Evolutionary conservation across 257 asterid genomes (phyloP).

Genomic region (Voacanga thouarsii): DNA sequence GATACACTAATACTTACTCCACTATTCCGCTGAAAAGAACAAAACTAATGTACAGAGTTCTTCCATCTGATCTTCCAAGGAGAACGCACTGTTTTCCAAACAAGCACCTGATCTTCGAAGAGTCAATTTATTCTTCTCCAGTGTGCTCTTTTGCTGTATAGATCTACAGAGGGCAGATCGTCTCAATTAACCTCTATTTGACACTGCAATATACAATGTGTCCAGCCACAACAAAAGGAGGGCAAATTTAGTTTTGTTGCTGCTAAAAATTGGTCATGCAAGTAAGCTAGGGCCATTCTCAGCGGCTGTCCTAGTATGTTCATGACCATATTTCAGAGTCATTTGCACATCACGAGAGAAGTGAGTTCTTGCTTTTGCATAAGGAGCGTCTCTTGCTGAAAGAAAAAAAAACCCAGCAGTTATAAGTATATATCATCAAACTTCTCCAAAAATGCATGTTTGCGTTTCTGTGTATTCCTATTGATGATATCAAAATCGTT

Average conservation of each 20-base stretch:
- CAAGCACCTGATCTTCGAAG: background rate
- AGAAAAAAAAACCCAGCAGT: background rate
- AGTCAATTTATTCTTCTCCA: background rate
- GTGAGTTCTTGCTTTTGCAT: conserved; percentile 80
- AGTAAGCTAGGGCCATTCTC: conserved; percentile 71
- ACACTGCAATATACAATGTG: conserved; percentile 6
- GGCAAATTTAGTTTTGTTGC: background rate
- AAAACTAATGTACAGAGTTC: conserved; percentile 10
- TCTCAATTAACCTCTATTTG: background rate
- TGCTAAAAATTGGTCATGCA: conserved; percentile 12
- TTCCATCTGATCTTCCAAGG: background rate
- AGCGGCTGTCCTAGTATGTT: conserved; percentile 68
- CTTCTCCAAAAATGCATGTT: background rate
- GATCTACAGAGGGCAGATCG: background rate
- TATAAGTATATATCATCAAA: background rate
- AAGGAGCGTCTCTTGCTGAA: conserved; percentile 95
- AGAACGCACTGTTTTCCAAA: background rate
- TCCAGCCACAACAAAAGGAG: conserved; percentile 9
- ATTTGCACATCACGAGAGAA: conserved; percentile 77
- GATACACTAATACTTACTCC: background rate
- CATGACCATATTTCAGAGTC: conserved; percentile 62
- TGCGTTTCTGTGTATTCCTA: background rate
- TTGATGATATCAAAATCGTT: background rate
- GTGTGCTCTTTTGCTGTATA: background rate
- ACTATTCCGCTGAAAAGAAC: background rate